phyloP scores from a whole-genome alignment of 2,329 filamentous ascomycete genomes.

The Alternaria solani region DNA sequence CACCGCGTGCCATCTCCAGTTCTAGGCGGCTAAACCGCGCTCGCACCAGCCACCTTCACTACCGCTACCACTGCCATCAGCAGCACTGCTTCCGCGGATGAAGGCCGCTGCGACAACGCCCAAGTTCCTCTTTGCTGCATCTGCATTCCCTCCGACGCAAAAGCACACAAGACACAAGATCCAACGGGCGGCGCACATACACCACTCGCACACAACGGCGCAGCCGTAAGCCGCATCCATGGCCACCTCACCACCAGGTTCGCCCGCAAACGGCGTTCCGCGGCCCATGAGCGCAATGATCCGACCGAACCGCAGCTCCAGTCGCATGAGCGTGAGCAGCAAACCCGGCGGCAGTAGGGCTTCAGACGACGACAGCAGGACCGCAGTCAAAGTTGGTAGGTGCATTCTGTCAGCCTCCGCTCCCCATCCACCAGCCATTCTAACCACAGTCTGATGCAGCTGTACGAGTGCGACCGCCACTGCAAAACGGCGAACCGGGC shows the following conservation, averaged over 20 bases:
- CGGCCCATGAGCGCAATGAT: constrained; percentile 81
- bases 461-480: constrained; percentile 88
- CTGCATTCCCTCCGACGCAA: constrained; percentile 12
- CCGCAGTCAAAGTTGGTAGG: constrained; percentile 95
- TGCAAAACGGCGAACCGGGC: constrained; percentile 84
- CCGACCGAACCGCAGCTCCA: constrained; percentile 78
- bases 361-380: constrained; percentile 89
- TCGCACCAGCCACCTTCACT: neutral
- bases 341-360: constrained; percentile 80
- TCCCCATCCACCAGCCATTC: constrained; percentile 16
- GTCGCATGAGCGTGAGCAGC: constrained; percentile 88
- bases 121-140: constrained; percentile 21
- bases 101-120: constrained; percentile 13
- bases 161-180: constrained; percentile 16
- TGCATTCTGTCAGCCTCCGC: constrained; percentile 40
- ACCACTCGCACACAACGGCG: constrained; percentile 24
- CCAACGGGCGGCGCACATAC: constrained; percentile 21
- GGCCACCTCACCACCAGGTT: constrained; percentile 49
- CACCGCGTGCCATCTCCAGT: neutral
- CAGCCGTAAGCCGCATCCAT: constrained; percentile 40
- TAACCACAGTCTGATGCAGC: constrained; percentile 62
- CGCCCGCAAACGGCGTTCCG: constrained; percentile 60
- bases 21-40: constrained; percentile 1
- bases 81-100: constrained; percentile 17
- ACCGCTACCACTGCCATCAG: neutral